These are phyloP conservation scores for Wallacemonas sp. DNA, from an alignment of 208 protist species.

Conservation along the genomic window DNA sequence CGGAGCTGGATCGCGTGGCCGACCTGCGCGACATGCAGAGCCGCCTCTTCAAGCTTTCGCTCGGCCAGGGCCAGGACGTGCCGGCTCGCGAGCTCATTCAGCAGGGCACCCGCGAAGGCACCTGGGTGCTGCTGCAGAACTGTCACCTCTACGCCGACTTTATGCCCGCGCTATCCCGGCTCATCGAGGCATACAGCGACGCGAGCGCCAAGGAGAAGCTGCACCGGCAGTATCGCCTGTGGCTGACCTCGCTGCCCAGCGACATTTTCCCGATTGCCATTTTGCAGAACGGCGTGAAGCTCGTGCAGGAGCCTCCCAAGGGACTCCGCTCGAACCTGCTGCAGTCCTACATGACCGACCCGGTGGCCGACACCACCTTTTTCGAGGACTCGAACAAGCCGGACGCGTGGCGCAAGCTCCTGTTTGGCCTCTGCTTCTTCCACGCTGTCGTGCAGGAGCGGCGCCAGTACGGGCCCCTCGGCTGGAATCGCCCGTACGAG, in stretches of 20 bases:
- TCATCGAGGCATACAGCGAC: conserved; percentile 94
- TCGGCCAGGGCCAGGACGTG: conserved; percentile 95
- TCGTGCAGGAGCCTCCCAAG: conserved; percentile 98
- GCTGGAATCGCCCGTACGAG: conserved; percentile 97
- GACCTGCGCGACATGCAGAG: conserved; percentile 88
- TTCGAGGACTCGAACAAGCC: conserved; percentile 86
- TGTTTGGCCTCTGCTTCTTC: conserved; percentile 97
- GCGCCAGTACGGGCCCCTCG: conserved; percentile 95
- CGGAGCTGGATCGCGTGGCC: conserved; percentile 94
- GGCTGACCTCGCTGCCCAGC: conserved; percentile 98
- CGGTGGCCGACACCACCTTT: conserved; percentile 83
- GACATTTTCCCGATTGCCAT: conserved; percentile 97
- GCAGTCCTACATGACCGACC: conserved; percentile 93
- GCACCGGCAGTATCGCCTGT: conserved; percentile 96
- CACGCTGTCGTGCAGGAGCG: conserved; percentile 97
- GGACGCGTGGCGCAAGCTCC: conserved; percentile 87
- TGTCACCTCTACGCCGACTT: conserved; percentile 95
- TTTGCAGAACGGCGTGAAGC: conserved; percentile 98
- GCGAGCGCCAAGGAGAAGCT: conserved; percentile 87
- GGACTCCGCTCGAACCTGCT: conserved; percentile 96
- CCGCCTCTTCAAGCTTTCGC: conserved; percentile 92
- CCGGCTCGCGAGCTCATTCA: conserved; percentile 92
- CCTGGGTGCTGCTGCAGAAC: conserved; percentile 97
- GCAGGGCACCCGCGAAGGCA: conserved; percentile 79
- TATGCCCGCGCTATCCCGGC: conserved; percentile 92